Evolutionary conservation across 1,139 yeast species (phyloP).

Genomic region (Pichia sp.): DNA sequence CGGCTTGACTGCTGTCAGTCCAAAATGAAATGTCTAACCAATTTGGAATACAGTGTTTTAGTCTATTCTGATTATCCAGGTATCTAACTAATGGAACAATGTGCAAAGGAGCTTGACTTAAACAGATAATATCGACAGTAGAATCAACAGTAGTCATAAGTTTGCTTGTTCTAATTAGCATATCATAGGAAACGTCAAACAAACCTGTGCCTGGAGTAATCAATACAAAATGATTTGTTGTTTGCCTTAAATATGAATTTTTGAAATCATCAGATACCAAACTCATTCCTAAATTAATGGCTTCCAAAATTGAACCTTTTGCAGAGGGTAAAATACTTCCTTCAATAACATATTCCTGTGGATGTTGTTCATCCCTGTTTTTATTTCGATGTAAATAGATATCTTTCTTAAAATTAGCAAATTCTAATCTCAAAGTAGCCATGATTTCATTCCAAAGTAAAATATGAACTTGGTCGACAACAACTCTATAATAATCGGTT

Average conservation of each 20-base stretch:
- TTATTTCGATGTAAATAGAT: slow-evolving; percentile 45
- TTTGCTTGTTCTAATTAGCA: slow-evolving; percentile 68
- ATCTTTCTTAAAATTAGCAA: slow-evolving; percentile 74
- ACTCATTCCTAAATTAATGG: slow-evolving; percentile 77
- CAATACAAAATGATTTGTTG: slow-evolving; percentile 77
- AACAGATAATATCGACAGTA: slow-evolving; percentile 81
- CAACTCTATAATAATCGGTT: slow-evolving; percentile 82
- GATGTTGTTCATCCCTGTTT: slow-evolving; percentile 17
- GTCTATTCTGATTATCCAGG: slow-evolving; percentile 44
- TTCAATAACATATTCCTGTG: slow-evolving; percentile 35
- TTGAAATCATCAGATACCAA: slow-evolving; percentile 73
- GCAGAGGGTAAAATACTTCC: slow-evolving; percentile 75
- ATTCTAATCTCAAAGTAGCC: slow-evolving; percentile 80
- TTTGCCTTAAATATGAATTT: slow-evolving; percentile 81
- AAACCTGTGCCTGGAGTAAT: slow-evolving; percentile 92
- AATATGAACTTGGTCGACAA: slow-evolving; percentile 88
- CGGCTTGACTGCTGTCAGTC: slow-evolving; percentile 46
- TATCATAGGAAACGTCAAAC: slow-evolving; percentile 82
- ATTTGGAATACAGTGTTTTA: slow-evolving; percentile 79
- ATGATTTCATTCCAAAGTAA: slow-evolving; percentile 82
- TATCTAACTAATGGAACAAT: slow-evolving; percentile 84
- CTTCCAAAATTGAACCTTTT: slow-evolving; percentile 84
- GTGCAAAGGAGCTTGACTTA: slow-evolving; percentile 88
- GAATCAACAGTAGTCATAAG: slow-evolving; percentile 72
- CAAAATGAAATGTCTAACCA: slow-evolving; percentile 94